Evolutionary conservation across 2,329 filamentous ascomycete genomes (phyloP), one percentile per base, ranked within the genome.

Genomic region (Gliomastix tumulicola): DNA sequence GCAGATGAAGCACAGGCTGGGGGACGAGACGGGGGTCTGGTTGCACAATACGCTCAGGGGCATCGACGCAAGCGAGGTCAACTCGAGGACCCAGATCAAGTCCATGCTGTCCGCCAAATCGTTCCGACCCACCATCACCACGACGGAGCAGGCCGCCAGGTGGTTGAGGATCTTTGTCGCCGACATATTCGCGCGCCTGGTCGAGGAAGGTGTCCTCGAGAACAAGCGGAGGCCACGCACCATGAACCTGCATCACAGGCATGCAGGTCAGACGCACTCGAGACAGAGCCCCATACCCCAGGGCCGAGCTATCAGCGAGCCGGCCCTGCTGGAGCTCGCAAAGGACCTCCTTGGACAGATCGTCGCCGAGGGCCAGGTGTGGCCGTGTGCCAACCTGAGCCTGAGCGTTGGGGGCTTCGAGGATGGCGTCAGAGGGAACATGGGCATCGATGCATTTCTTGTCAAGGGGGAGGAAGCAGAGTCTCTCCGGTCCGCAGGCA

Each of bases 31-130:
- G 0, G 90, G 87, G 2, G 68, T 72, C 4, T 96, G 89, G 88
- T 68, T 97, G 10, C 83, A 94, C 60, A 79, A 83, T 37, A 84
- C 82, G 10, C 82, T 97, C 36, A 79, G 92, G 10, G 92, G 92
- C 2, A 78, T 89, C 42, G 92, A 98, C 56, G 67, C 69, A 34
- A 92, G 84, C 49, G 89, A 96, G 58, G 88, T 98, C 46, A 96
- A 88, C 51, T 76, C 88, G 20, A 74, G 90, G 35, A 95, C 88
- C 2, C 86, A 92, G 51, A 95, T 96, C 65, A 96, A 97, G 57
- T 92, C 85, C 13, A 97, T 98, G 89, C 69, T 97, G 12, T 96
- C 88, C 2, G 89, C 92, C 16, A 98, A 98, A 56, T 94, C 88
- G 0, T 98, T 98, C 52, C 74, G 86, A 19, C 92, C 92, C 0